Conservation (phyloP, 495 filamentous ascomycete species). For the Penicillium ochrochloron region DNA sequence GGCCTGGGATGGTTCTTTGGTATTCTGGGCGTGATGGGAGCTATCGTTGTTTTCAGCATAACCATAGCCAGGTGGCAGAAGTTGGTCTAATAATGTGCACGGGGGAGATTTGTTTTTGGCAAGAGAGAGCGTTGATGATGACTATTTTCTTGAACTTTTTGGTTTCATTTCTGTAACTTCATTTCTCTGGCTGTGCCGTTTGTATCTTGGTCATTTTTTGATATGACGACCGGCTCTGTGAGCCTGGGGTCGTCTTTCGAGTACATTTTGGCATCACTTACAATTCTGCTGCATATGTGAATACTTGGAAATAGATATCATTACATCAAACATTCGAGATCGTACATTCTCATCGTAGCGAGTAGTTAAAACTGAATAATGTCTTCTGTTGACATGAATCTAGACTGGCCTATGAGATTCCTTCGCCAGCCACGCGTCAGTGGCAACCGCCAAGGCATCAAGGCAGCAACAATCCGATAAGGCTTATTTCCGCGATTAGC, state of each 20-base stretch:
- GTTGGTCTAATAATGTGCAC: slow-evolving; percentile 33
- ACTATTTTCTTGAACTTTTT: not conserved
- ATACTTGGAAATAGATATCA: slow-evolving; percentile 1
- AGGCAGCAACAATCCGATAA: slow-evolving; percentile 28
- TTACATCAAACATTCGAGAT: not conserved
- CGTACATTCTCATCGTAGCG: not conserved
- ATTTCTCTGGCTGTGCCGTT: slow-evolving; percentile 2
- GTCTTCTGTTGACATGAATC: not conserved
- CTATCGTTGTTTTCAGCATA: slow-evolving; percentile 61
- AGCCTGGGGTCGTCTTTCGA: not conserved
- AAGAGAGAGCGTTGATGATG: not conserved
- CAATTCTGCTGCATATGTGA: not conserved
- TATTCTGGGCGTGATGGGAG: slow-evolving; percentile 69
- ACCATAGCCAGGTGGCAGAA: slow-evolving; percentile 51
- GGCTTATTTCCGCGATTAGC: slow-evolving; percentile 27
- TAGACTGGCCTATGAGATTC: not conserved
- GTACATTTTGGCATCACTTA: not conserved
- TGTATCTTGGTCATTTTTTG: slow-evolving; percentile 9
- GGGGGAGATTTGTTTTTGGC: not conserved
- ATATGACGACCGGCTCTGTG: slow-evolving; percentile 10
- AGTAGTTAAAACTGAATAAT: not conserved
- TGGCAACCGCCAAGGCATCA: slow-evolving; percentile 17
- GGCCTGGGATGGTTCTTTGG: slow-evolving; percentile 78
- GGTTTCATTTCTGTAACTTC: not conserved
- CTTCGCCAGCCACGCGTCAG: not conserved